Evolutionary conservation across 345 rosid species (phyloP).

Genomic region (Theobroma cacao): DNA sequence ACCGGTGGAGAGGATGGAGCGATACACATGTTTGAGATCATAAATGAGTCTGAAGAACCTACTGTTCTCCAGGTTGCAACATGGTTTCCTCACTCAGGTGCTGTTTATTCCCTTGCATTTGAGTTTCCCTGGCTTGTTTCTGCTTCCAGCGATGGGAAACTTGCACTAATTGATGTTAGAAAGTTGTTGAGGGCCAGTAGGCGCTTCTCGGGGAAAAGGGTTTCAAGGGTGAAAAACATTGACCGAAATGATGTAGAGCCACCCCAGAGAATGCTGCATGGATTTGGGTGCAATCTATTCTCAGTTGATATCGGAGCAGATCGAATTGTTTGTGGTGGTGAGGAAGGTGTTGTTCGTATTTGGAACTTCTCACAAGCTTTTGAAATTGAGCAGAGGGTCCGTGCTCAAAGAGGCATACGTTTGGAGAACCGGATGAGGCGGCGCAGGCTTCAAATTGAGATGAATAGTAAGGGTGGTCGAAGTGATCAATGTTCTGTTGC

Average conservation of each 20-base stretch:
- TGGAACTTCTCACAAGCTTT: constrained; percentile 89
- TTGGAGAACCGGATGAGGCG: constrained; percentile 82
- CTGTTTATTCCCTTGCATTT: constrained; percentile 76
- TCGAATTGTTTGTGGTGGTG: constrained; percentile 87
- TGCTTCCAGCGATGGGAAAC: constrained; percentile 81
- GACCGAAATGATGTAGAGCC: constrained; percentile 53
- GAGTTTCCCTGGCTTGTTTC: constrained; percentile 99
- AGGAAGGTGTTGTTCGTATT: constrained; percentile 77
- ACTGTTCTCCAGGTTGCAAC: constrained; percentile 53
- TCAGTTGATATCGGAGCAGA: constrained; percentile 83
- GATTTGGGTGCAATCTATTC: constrained; percentile 66
- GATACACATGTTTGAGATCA: constrained; percentile 83
- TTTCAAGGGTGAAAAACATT: constrained; percentile 24
- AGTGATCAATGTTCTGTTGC: constrained; percentile 66
- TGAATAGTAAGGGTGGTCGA: constrained; percentile 53
- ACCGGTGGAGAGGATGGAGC: constrained; percentile 94
- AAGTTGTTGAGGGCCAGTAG: constrained; percentile 59
- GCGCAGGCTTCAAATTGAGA: constrained; percentile 63
- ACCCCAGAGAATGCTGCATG: constrained; percentile 92
- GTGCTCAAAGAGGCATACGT: constrained; percentile 60
- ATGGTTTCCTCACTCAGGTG: constrained; percentile 85
- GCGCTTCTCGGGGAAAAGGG: constrained; percentile 28
- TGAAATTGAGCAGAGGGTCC: constrained; percentile 65
- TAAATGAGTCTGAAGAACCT: constrained; percentile 13
- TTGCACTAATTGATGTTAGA: constrained; percentile 74